Base-by-base conservation (phyloP, 2,329 filamentous ascomycete genomes). In the Hypoxylon sp. region DNA sequence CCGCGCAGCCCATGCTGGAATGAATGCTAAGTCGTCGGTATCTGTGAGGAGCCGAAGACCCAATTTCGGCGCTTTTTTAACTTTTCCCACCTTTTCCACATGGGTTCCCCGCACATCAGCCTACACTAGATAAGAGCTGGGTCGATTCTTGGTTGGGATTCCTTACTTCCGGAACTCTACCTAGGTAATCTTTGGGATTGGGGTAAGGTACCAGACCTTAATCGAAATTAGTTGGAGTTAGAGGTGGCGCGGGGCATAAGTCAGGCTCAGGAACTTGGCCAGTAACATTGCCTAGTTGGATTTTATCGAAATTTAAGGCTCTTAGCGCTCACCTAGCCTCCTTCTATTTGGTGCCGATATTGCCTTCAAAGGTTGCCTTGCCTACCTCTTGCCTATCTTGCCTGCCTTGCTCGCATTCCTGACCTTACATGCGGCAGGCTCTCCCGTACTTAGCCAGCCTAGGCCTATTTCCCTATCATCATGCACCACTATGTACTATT, bases 151-250 rank as follows among this genome's bases (percentile, higher is more conserved):
- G 28, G 17, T 23, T 58, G 43, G n/a, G 46, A 21, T 58, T 46
- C 36, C 53, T n/a, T 58, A 55, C 41, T 48, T 41, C 36, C 63
- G 23, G 34, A 43, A 11, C 43, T 41, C 52, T 50, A n/a, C n/a
- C n/a, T n/a, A n/a, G n/a, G n/a, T n/a, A 50, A 58, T 34, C 52
- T 41, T 57, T 14, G 17, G 52, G 61, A 17, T 19, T 60, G 60
- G 67, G 64, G 63, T 65, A 69, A 67, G 67, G 67, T 62, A 67
- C 60, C 60, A 53, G 56, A 69, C 36, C 58, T 65, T 67, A 61
- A 69, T 64, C 53, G 17, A 57, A 49, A 57, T 45, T 68, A 69
- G 60, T 65, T 65, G 60, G 60, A 60, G 60, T 57, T 14, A 3
- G 11, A 3, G 11, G 25, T 43, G 21, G 56, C 53, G 57, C 46